phyloP scores from a whole-genome alignment of 1,139 yeast species.

The Taphrina deformans region DNA sequence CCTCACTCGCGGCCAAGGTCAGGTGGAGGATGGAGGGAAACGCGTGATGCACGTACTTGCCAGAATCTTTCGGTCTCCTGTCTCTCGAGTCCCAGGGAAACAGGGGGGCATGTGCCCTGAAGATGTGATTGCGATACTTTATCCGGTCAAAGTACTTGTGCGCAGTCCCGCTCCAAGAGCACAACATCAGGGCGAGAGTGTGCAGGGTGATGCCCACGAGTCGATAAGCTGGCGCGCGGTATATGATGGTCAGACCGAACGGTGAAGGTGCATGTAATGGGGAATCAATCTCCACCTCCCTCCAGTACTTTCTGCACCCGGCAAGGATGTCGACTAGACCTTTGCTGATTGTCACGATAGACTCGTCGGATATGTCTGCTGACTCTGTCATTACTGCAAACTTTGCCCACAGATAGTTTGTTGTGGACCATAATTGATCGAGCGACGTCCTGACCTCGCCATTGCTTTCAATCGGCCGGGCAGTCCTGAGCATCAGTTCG shows the following conservation, averaged over 20 bases:
- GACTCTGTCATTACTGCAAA: background rate
- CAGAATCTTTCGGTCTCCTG: background rate
- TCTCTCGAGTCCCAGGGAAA: background rate
- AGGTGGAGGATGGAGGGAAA: constrained; percentile 11
- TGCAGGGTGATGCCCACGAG: background rate
- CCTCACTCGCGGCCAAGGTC: background rate
- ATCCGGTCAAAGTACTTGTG: background rate
- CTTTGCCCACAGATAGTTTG: constrained; percentile 3
- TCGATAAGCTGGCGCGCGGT: background rate
- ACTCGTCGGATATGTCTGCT: background rate
- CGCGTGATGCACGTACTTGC: constrained; percentile 6
- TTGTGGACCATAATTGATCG: constrained; percentile 1
- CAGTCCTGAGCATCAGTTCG: background rate
- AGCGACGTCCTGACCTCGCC: background rate
- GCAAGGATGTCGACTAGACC: background rate
- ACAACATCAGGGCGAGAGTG: background rate
- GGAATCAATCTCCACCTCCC: background rate
- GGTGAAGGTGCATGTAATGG: background rate
- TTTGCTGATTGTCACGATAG: background rate
- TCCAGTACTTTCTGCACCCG: background rate
- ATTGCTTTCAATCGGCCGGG: background rate
- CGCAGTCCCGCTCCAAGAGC: background rate
- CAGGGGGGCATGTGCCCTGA: background rate
- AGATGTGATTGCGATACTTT: background rate
- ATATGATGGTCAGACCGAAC: background rate